These are phyloP conservation scores for Leucaena leucocephala DNA, from an alignment of 306 rosid species.

Conservation along the genomic window DNA sequence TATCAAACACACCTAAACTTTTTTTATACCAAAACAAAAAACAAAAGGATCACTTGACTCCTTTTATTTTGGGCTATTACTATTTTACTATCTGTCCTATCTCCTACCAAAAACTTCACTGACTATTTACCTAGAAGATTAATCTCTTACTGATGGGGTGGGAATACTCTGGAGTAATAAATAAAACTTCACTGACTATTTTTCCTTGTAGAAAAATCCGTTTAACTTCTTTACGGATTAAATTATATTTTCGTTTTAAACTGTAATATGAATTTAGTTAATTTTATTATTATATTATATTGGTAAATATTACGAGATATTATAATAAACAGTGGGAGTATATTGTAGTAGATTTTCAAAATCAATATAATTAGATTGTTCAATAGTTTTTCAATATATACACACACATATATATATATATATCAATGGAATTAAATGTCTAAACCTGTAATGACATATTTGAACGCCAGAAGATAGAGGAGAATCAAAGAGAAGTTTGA, in stretches of 20 bases:
- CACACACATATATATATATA: too few species aligned
- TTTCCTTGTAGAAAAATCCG: not conserved
- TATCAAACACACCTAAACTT: too few species aligned
- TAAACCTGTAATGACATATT: not conserved
- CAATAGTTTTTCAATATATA: not conserved
- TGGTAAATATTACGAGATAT: too few species aligned
- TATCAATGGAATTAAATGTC: not conserved
- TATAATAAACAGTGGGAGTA: too few species aligned
- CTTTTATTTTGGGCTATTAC: not conserved
- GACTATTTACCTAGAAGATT: not conserved
- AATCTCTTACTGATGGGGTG: too few species aligned
- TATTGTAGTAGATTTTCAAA: too few species aligned
- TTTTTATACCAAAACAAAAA: too few species aligned
- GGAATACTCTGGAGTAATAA: too few species aligned
- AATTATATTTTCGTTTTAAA: not conserved
- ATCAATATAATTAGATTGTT: not conserved
- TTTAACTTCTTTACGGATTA: not conserved
- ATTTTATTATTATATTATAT: not conserved
- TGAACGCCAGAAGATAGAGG: not conserved
- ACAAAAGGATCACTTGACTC: too few species aligned
- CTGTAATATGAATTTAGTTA: not conserved
- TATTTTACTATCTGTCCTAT: not conserved
- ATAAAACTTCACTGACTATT: not conserved
- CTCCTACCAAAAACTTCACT: not conserved
- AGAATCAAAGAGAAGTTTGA: too few species aligned